These are phyloP conservation scores for Diplodia seriata DNA, from an alignment of 2,329 filamentous ascomycete species.

Conservation along the genomic window DNA sequence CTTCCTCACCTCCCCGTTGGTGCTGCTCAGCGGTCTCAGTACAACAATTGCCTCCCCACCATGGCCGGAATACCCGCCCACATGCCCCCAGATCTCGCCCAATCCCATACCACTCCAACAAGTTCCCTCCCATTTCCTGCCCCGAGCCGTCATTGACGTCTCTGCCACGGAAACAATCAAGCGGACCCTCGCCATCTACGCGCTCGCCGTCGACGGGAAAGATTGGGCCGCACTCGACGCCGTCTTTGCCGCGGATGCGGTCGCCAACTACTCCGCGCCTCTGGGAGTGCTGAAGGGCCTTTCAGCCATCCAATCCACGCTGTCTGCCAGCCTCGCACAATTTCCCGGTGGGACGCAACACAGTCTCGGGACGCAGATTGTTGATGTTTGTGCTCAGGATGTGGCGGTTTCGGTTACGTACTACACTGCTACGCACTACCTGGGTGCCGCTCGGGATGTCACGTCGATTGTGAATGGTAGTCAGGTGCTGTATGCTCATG, in stretches of 20 bases:
- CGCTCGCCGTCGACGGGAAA: constrained; percentile 36
- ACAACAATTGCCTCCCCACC: neutral
- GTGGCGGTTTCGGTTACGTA: constrained; percentile 12
- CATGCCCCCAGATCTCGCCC: neutral
- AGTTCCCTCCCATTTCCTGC: neutral
- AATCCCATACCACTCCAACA: neutral
- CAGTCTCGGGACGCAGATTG: neutral
- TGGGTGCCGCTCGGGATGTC: neutral
- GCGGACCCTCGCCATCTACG: constrained; percentile 35
- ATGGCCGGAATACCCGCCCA: neutral
- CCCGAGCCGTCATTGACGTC: neutral
- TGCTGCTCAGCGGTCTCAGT: neutral
- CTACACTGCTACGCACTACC: constrained; percentile 29
- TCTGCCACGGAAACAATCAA: constrained; percentile 30
- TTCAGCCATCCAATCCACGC: constrained; percentile 18
- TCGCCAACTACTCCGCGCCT: constrained; percentile 36
- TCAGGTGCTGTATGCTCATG: constrained; percentile 10
- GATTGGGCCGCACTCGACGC: constrained; percentile 34
- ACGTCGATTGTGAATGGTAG: constrained; percentile 1
- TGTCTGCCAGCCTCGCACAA: constrained; percentile 18
- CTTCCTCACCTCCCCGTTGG: neutral
- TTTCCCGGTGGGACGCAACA: constrained; percentile 23
- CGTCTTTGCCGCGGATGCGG: constrained; percentile 34
- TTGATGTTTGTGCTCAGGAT: neutral
- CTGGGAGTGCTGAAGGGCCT: constrained; percentile 31